Conservation (phyloP, 345 rosid species). For the Euphorbia lathyris region DNA sequence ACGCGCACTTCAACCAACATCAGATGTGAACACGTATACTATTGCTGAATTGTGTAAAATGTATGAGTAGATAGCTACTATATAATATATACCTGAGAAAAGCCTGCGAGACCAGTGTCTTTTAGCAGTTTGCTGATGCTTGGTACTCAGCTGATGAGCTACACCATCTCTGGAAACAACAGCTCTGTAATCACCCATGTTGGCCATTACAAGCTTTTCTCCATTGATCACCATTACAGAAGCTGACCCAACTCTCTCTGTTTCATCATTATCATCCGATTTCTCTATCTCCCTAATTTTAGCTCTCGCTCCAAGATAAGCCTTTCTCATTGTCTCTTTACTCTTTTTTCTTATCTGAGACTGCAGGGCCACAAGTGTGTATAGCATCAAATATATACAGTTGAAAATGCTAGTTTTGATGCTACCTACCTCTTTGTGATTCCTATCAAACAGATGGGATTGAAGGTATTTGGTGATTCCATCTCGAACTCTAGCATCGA, state of each 20-base stretch:
- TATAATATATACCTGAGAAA: slow-evolving; percentile 45
- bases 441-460: slow-evolving; percentile 52
- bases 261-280: slow-evolving; percentile 34
- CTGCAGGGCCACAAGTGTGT: slow-evolving; percentile 27
- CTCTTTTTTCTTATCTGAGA: slow-evolving; percentile 43
- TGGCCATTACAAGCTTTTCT: slow-evolving; percentile 57
- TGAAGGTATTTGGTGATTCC: slow-evolving; percentile 52
- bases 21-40: too few species aligned
- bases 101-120: slow-evolving; percentile 46
- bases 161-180: slow-evolving; percentile 61
- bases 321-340: slow-evolving; percentile 55
- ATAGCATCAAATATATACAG: not conserved
- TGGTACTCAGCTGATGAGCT: slow-evolving; percentile 48
- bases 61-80: too few species aligned
- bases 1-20: slow-evolving; percentile 15
- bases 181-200: slow-evolving; percentile 54
- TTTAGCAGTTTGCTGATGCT: slow-evolving; percentile 26
- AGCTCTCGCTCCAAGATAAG: slow-evolving; percentile 50
- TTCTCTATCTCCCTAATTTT: slow-evolving; percentile 35
- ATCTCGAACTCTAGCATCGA: slow-evolving; percentile 43
- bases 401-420: not conserved
- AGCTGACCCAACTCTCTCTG: slow-evolving; percentile 41
- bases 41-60: not conserved
- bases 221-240: slow-evolving; percentile 63
- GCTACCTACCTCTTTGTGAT: slow-evolving; percentile 38